These are phyloP conservation scores for Encephalitozoon cuniculi DNA, from an alignment of 371 early-diverging fungal species.

Conservation along the genomic window DNA sequence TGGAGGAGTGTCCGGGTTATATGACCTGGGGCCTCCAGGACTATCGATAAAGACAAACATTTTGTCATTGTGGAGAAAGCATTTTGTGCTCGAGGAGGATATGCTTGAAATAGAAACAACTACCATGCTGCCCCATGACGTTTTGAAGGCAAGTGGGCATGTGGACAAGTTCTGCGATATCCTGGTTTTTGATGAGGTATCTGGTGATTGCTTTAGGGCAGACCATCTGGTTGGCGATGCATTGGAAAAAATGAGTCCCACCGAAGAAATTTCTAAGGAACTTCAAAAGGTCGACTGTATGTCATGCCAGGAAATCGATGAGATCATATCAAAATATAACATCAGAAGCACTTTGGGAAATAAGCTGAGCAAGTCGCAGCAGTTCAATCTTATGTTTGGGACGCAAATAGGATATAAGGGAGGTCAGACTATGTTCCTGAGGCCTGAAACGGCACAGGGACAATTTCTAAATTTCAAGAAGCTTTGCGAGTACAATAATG, in stretches of 20 bases:
- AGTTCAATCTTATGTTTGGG: conserved; percentile 98
- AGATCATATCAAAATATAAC: conserved; percentile 72
- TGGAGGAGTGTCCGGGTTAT: conserved; percentile 23
- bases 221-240: conserved; percentile 91
- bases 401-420: conserved; percentile 94
- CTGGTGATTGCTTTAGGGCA: conserved; percentile 81
- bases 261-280: conserved; percentile 67
- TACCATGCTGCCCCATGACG: conserved; percentile 87
- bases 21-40: conserved; percentile 90
- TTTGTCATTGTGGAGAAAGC: conserved; percentile 77
- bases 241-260: conserved; percentile 74
- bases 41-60: conserved; percentile 87
- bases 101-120: conserved; percentile 96
- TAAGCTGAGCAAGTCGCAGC: conserved; percentile 75
- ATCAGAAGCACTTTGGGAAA: conserved; percentile 66
- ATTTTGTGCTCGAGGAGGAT: conserved; percentile 92
- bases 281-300: conserved; percentile 61
- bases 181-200: conserved; percentile 79
- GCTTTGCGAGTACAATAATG: conserved; percentile 88
- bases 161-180: conserved; percentile 97
- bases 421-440: conserved; percentile 69
- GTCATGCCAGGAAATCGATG: conserved; percentile 66
- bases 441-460: conserved; percentile 99
- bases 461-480: conserved; percentile 96
- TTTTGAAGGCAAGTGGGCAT: conserved; percentile 96